Conservation (phyloP, 208 protist species). For the Trypanosoma avium region DNA sequence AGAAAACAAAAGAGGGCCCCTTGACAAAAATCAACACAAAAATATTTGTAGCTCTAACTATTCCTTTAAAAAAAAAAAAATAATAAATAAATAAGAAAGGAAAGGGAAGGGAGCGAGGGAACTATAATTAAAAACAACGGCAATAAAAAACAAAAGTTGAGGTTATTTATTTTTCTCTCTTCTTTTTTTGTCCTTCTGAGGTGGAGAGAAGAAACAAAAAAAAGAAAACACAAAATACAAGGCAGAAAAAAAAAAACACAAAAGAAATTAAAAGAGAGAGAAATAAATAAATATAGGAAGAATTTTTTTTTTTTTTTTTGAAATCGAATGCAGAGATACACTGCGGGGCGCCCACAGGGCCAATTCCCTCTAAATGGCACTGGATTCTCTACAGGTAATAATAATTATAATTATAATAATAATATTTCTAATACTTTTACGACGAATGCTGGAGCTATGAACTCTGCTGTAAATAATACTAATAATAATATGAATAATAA, state of each 20-base stretch:
- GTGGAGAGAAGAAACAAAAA: background rate
- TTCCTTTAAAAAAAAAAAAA: too few species aligned
- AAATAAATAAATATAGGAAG: slow-evolving; percentile 13
- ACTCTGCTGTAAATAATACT: too few species aligned
- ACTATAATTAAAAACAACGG: background rate
- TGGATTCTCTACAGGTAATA: too few species aligned
- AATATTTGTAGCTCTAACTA: too few species aligned
- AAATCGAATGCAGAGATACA: slow-evolving; percentile 10
- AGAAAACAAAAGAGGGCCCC: too few species aligned
- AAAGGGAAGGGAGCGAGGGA: background rate
- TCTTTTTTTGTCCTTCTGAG: slow-evolving; percentile 21
- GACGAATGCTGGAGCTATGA: too few species aligned
- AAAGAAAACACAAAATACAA: too few species aligned
- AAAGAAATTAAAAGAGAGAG: background rate
- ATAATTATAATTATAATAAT: too few species aligned
- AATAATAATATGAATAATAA: too few species aligned
- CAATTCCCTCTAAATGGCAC: slow-evolving; percentile 1
- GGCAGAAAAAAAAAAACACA: background rate
- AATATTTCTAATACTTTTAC: too few species aligned
- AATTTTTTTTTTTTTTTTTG: slow-evolving; percentile 14
- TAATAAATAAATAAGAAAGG: slow-evolving; percentile 9
- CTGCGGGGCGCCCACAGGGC: slow-evolving; percentile 6
- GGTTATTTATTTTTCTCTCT: background rate
- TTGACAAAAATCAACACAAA: too few species aligned
- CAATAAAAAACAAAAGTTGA: background rate